These are phyloP conservation scores for Fraxinus greggii DNA, from an alignment of 305 asterid genomes.

Conservation along the genomic window DNA sequence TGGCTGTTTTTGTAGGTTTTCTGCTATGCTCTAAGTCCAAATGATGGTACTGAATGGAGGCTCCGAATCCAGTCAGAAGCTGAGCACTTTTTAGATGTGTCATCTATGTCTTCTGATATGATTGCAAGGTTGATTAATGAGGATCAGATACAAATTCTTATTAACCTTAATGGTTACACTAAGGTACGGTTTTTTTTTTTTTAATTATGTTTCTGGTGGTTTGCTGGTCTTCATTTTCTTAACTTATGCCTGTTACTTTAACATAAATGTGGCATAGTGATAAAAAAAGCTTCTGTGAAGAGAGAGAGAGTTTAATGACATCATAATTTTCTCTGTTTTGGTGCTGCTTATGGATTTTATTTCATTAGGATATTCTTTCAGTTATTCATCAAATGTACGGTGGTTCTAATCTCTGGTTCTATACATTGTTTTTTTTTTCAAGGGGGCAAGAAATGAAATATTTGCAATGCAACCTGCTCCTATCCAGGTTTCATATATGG, in stretches of 20 bases:
- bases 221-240: not conserved
- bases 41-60: conserved; percentile 97
- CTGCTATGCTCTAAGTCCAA: conserved; percentile 93
- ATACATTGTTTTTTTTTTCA: conserved; percentile 16
- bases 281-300: not conserved
- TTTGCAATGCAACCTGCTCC: conserved; percentile 99
- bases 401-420: conserved; percentile 3
- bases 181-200: conserved; percentile 47
- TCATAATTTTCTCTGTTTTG: not conserved
- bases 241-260: not conserved
- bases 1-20: conserved; percentile 52
- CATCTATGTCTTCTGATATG: conserved; percentile 83
- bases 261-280: not conserved
- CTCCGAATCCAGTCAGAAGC: conserved; percentile 79
- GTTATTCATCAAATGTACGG: conserved; percentile 1
- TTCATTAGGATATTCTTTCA: not conserved
- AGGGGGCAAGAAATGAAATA: conserved; percentile 99
- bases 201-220: not conserved
- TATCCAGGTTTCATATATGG: conserved; percentile 98
- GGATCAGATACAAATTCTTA: conserved; percentile 86
- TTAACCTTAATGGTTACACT: conserved; percentile 96
- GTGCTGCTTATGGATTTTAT: not conserved
- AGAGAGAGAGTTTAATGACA: not conserved
- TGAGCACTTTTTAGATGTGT: conserved; percentile 86
- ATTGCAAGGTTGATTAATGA: conserved; percentile 92